Base-by-base conservation (phyloP, 2,329 filamentous ascomycete species). In the Aspergillus hiratsukae region DNA sequence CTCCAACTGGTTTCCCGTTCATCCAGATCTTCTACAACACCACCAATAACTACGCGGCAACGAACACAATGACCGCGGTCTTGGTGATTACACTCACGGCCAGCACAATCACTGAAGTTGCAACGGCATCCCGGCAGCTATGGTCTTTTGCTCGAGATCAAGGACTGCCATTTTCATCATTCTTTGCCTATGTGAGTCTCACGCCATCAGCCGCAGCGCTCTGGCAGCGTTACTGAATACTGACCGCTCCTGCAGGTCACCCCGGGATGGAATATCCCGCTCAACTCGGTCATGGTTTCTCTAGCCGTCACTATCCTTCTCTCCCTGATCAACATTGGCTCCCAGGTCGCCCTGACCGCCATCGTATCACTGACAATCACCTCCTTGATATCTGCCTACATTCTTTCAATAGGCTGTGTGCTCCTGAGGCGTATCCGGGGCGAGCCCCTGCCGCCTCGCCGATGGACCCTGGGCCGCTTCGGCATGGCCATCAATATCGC, bases 1-100 rank as follows among this genome's bases (percentile, higher is more conserved):
- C 76, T 0, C 73, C 74, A 0, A 82, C 81, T 0, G 77, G 77
- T 1, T 83, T 81, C 49, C 83, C 85, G 0, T 84, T 85, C 59
- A 85, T 87, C 63, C 76, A 83, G 51, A 77, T 85, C 23, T 85
- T 85, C 56, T 75, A 75, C 58, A 76, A 82, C 37, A 78, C 78
- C 1, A 80, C 81, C 1, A 69, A 75, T 1, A 80, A 77, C 19
- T 67, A 75, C 2, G 76, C 75, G 1, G 81, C 78, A 0, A 77
- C 81, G 0, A 77, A 78, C 1, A 75, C 78, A 21, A 82, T 84
- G 77, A 74, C 76, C 0, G 67, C 74, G 4, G 75, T 84, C 19
- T 68, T 83, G 3, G 73, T 82, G 3, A 66, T 82, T 19, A 77
- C 81, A 29, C 69, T 78, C 4, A 76, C 77, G 1, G 79, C 76